Conservation (phyloP, 1,284 basidiomycete genomes). For the Irpex sp. region DNA sequence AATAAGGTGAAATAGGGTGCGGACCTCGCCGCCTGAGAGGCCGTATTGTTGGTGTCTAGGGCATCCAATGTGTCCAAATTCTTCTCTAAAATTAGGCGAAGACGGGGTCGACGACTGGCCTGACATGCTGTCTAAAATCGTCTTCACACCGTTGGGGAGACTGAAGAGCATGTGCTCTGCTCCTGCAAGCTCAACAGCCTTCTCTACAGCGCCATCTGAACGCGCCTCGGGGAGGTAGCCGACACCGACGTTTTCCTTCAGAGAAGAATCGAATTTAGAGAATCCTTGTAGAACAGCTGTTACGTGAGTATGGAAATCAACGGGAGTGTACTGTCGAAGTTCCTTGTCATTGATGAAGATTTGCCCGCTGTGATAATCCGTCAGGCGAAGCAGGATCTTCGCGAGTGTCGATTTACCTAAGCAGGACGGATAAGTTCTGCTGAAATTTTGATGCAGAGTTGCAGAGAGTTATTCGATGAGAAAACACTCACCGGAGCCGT, state of each 20-base stretch:
- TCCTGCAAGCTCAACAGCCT: constrained; percentile 63
- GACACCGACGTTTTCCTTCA: constrained; percentile 76
- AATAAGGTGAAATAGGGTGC: no score
- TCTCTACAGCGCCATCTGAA: constrained; percentile 47
- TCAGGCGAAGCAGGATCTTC: constrained; percentile 71
- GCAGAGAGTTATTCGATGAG: neutral
- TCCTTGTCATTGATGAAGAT: constrained; percentile 67
- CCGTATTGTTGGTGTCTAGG: constrained; percentile 47
- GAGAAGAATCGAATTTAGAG: constrained; percentile 68
- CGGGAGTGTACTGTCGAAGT: constrained; percentile 57
- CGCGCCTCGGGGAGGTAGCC: constrained; percentile 61
- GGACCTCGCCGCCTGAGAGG: constrained; percentile 74
- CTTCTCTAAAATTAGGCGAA: constrained; percentile 6
- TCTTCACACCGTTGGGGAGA: constrained; percentile 64
- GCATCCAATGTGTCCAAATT: constrained; percentile 13
- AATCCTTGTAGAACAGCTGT: constrained; percentile 84
- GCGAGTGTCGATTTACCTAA: constrained; percentile 80
- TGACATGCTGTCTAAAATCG: constrained; percentile 49
- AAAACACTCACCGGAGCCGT: constrained; percentile 61
- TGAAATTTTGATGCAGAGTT: neutral
- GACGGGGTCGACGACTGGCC: neutral
- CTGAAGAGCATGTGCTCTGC: constrained; percentile 58
- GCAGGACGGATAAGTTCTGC: neutral
- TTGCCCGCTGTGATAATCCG: constrained; percentile 65
- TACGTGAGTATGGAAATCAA: constrained; percentile 63